These are phyloP conservation scores for Colletotrichum shisoi DNA, from an alignment of 2,329 filamentous ascomycete genomes.

Conservation along the genomic window DNA sequence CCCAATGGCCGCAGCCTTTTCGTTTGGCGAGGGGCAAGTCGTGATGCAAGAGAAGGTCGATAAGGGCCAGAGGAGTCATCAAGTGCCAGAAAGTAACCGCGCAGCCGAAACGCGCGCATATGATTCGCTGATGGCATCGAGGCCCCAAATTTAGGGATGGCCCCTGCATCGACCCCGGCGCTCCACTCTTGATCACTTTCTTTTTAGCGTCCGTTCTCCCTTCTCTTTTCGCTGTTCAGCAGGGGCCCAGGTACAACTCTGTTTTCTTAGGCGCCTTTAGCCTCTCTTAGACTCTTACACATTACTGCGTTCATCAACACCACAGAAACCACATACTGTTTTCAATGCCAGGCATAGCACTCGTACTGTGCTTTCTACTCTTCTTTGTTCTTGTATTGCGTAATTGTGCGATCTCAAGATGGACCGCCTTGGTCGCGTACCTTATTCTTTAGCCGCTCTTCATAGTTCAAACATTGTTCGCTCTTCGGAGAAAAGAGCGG, in stretches of 20 bases:
- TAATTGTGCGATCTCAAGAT: too few relatives aligned
- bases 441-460: too few relatives aligned
- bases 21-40: background rate
- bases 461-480: background rate
- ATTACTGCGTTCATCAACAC: too few relatives aligned
- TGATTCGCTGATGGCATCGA: constrained; percentile 32
- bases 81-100: constrained; percentile 38
- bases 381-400: too few relatives aligned
- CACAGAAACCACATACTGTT: too few relatives aligned
- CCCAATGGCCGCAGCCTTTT: background rate
- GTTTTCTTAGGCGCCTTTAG: constrained; percentile 14
- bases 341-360: too few relatives aligned
- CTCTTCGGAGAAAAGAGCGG: background rate
- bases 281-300: background rate
- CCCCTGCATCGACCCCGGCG: constrained; percentile 25
- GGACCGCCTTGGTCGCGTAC: too few relatives aligned
- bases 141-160: constrained; percentile 16
- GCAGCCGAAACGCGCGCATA: constrained; percentile 35
- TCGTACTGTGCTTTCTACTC: too few relatives aligned
- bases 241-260: background rate
- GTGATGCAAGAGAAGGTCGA: constrained; percentile 9
- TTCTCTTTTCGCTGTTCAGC: constrained; percentile 22
- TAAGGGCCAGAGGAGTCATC: constrained; percentile 1
- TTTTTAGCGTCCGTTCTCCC: constrained; percentile 25
- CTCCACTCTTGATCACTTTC: constrained; percentile 13